These are phyloP conservation scores for Agaricus blazei DNA, from an alignment of 768 basidiomycete species.

Conservation along the genomic window DNA sequence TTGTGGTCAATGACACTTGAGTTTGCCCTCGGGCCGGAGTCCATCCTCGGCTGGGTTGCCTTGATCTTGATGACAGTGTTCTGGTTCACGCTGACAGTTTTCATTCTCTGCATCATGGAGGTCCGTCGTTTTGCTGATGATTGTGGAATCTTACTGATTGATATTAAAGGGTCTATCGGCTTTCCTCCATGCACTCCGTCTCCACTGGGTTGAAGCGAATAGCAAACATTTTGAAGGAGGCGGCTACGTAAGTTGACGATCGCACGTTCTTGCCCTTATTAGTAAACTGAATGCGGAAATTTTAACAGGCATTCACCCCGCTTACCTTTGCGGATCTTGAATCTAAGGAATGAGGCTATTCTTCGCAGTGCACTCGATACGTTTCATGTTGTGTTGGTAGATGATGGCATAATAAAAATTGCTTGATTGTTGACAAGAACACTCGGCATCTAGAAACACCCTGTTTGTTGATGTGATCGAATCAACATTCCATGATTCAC, in stretches of 20 bases:
- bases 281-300: slow-evolving; percentile 18
- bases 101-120: slow-evolving; percentile 92
- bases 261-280: slow-evolving; percentile 16
- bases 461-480: not conserved
- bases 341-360: slow-evolving; percentile 26
- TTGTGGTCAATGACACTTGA: slow-evolving; percentile 86
- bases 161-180: slow-evolving; percentile 78
- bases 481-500: slow-evolving; percentile 3
- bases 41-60: slow-evolving; percentile 54
- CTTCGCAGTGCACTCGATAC: not conserved
- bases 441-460: not conserved
- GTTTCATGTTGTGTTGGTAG: not conserved
- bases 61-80: slow-evolving; percentile 48
- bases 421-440: not conserved
- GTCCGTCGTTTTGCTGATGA: slow-evolving; percentile 37
- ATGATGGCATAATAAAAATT: slow-evolving; percentile 5
- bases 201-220: slow-evolving; percentile 98
- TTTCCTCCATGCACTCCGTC: slow-evolving; percentile 91
- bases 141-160: slow-evolving; percentile 1
- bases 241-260: slow-evolving; percentile 68
- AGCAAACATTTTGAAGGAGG: slow-evolving; percentile 93
- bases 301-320: slow-evolving; percentile 40
- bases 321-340: slow-evolving; percentile 41
- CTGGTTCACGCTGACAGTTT: slow-evolving; percentile 80
- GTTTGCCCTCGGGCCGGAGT: slow-evolving; percentile 51